Percentiles rank a stretch among this genome's conserved stretches.
These are phyloP conservation scores for Silene noctiflora DNA, from an alignment of 179 eudicot genomes.

Conservation along the genomic window DNA sequence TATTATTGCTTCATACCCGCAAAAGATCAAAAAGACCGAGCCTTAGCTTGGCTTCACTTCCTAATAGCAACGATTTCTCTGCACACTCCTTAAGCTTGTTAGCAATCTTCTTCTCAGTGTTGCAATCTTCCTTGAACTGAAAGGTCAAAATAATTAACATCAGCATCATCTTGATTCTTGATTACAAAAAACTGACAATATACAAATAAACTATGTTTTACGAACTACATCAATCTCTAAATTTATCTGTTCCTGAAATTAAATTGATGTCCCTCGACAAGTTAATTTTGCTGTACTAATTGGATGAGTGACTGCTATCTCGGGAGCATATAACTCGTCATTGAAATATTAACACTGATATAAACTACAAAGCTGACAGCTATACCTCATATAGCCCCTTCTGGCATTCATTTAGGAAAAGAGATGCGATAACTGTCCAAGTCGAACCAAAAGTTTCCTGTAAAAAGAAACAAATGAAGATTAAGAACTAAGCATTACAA, in stretches of 20 bases:
- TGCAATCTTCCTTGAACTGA: conserved; percentile 92
- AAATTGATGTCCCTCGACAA: background rate
- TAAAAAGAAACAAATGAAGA: conserved; percentile 15
- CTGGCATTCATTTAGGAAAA: conserved; percentile 64
- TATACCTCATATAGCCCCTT: conserved; percentile 73
- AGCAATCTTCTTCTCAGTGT: conserved; percentile 88
- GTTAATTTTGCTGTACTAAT: background rate
- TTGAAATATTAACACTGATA: background rate
- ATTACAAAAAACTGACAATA: no score
- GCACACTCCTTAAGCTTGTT: conserved; percentile 64
- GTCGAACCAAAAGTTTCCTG: conserved; percentile 90
- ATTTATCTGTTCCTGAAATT: background rate
- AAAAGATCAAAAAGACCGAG: conserved; percentile 70
- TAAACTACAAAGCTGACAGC: background rate
- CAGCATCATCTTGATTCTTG: background rate
- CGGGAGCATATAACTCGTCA: background rate
- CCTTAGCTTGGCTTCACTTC: conserved; percentile 61
- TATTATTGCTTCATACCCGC: conserved; percentile 42
- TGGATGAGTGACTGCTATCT: background rate
- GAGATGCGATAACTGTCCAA: conserved; percentile 69
- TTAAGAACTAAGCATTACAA: background rate
- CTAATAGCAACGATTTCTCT: conserved; percentile 55
- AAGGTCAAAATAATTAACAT: conserved; percentile 9
- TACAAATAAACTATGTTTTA: no score
- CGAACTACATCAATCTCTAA: background rate